Evolutionary conservation across 805 yeast genomes (phyloP), one percentile per base, ranked within the genome.

Genomic region (Wickerhamomyces pijperi): DNA sequence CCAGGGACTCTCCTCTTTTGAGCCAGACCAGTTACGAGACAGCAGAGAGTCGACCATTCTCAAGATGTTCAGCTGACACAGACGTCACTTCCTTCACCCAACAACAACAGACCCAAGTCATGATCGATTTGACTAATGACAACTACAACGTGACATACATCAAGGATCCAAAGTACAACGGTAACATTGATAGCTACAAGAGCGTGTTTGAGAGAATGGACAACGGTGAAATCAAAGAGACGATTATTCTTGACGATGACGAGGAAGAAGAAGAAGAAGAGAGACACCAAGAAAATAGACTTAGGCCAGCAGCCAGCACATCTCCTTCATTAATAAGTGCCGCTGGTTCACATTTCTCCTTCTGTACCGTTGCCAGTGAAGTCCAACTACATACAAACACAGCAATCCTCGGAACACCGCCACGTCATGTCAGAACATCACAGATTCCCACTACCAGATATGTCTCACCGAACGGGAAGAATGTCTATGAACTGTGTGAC

Each of bases 21-120:
- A 48, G 54, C 32, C 51, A 51, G 12, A 47, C 55, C 5, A 51
- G 55, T 25, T 44, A 53, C 31, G 50, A 49, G 13, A 47, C 56
- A 12, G 53, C 42, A 25, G 14, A 49, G 5, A 50, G 54, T 48
- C 51, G 47, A 29, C 47, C 46, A 13, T 53, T 50, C 38, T 46
- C 52, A 15, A 36, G 35, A 3, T 36, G 41, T 12, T 44, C 48
- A 2, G 34, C 46, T 15, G 36, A 28, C 4, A 51, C 51, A 1
- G 37, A 31, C 18, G 45, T 37, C 3, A 43, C 52, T 3, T 39
- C 41, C 2, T n/a, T n/a, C n/a, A n/a, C n/a, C n/a, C n/a, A 19
- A 29, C 38, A 19, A n/a, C 33, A 6, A 5, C 19, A 20, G 33
- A 15, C 19, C 33, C 34, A 23, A 16, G 38, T 28, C 13, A 13